Evolutionary conservation across 345 rosid genomes (phyloP), one percentile per base, ranked within the genome.

Genomic region (Abelmoschus esculentus): DNA sequence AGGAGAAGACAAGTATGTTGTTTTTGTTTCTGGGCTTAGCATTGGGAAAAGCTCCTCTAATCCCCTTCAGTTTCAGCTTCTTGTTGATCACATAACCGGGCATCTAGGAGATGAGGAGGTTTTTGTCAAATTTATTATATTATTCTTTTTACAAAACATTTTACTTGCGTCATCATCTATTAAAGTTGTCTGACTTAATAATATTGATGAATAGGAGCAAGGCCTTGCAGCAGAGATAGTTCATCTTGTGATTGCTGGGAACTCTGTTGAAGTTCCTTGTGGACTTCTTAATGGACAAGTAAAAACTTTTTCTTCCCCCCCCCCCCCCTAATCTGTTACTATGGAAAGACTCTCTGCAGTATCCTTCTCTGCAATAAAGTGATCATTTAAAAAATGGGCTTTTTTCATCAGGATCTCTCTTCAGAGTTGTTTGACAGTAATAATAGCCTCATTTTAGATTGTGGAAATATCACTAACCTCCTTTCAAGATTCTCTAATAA

Each of bases 41-140:
- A 80, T 90, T 73, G 98, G 99, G 54, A 85, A 86, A 78, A 79
- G 73, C 63, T 74, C 65, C 57, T 87, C 89, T 71, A 90, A 88
- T 69, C 99, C 99, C 49, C 93, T 95, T 57, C 89, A 82, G 64
- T 85, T 80, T 81, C 99, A 91, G 87, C 97, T 91, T 83, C 93
- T 95, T 76, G 87, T 95, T 69, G 99, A 95, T 80, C 98, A 91
- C 73, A 84, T 95, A 81, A 91, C 93, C 26, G 99, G 98, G 50
- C 89, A 95, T 83, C 81, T 90, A 14, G 93, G 96, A 66, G 92
- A 95, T 75, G 96, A 90, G 67, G 77, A 87, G 98, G 99, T 91
- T 80, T 53, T 57, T 53, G 42, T 62, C 44, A 46, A 67, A 57
- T 77, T 70, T 67, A 52, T 42, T 65, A 7, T 36, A 14, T 42